Base-by-base conservation (phyloP, 306 rosid species). In the Cicer bijugum region DNA sequence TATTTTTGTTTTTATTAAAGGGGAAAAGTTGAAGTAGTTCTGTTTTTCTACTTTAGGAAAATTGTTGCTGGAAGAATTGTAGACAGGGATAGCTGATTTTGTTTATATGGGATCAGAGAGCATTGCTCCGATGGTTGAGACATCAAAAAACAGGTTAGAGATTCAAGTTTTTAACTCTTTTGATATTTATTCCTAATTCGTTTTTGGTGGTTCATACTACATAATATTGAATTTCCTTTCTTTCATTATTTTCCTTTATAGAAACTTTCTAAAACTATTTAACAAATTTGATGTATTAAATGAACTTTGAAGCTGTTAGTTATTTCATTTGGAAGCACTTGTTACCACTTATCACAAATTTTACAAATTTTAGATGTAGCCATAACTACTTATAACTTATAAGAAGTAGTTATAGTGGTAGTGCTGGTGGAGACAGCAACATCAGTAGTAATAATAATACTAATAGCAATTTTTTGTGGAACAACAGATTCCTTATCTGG, bases 91-190 rank as follows among this genome's bases (percentile, higher is more conserved):
- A 23, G 2, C 70, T 77, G 56, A 51, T 44, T 80, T 75, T 71
- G 78, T 69, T 56, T 62, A 67, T 28, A 90, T 87, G 88, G 89
- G 86, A 67, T 88, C 95, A 7, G 88, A 79, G 72, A 85, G 79
- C 69, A 75, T 76, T 55, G 76, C 75, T 67, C 85, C 88, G 8
- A 44, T 70, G 85, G 84, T 51, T 80, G 82, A 71, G 82, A 69
- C 77, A 8, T 77, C 89, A 9, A 63, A 44, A 46, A 83, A 40
- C 55, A 61, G 81, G 94, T 89, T 7, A 81, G 84, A 47, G 12
- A 61, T 63, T 70, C 2, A 12, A 2, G 33, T 23, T 23, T 23
- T 23, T 23, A 2, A 23, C 33, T 23, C 33, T 1, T 20, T 23
- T 23, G 33, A 23, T 23, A 23, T 62, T 62, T 62, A 63, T 62